These are phyloP conservation scores for Penicillium desertorum DNA, from an alignment of 495 filamentous ascomycete genomes.

Conservation along the genomic window DNA sequence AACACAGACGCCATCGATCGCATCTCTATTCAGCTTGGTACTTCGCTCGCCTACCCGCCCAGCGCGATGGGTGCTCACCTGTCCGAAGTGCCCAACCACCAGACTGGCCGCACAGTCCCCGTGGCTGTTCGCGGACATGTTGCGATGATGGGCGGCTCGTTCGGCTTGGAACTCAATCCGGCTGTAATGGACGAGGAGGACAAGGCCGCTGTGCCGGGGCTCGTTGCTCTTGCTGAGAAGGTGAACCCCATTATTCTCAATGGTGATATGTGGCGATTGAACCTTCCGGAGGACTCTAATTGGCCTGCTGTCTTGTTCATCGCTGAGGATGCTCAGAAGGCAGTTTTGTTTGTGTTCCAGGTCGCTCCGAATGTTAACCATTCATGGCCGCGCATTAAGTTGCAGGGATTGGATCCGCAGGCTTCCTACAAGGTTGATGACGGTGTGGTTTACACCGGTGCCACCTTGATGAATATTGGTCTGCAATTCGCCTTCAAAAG, in stretches of 20 bases:
- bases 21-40: conserved; percentile 55
- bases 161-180: conserved; percentile 55
- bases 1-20: conserved; percentile 55
- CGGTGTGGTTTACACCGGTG: conserved; percentile 38
- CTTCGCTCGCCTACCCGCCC: conserved; percentile 53
- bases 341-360: conserved; percentile 52
- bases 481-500: conserved; percentile 34
- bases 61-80: conserved; percentile 58
- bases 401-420: conserved; percentile 44
- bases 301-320: conserved; percentile 56
- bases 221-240: conserved; percentile 48
- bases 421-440: conserved; percentile 42
- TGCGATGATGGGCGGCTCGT: conserved; percentile 59
- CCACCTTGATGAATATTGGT: conserved; percentile 50
- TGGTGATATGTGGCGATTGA: conserved; percentile 52
- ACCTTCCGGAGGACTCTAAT: conserved; percentile 52
- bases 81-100: conserved; percentile 53
- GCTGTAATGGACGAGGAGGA: conserved; percentile 43
- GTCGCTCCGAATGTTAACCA: conserved; percentile 42
- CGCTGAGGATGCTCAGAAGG: conserved; percentile 38
- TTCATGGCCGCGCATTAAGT: conserved; percentile 38
- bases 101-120: conserved; percentile 48
- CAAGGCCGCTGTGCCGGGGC: conserved; percentile 42
- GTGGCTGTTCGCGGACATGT: conserved; percentile 54
- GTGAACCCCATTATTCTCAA: conserved; percentile 52